Evolutionary conservation across 2,329 filamentous ascomycete species (phyloP).

Genomic region (Colletotrichum sp.): DNA sequence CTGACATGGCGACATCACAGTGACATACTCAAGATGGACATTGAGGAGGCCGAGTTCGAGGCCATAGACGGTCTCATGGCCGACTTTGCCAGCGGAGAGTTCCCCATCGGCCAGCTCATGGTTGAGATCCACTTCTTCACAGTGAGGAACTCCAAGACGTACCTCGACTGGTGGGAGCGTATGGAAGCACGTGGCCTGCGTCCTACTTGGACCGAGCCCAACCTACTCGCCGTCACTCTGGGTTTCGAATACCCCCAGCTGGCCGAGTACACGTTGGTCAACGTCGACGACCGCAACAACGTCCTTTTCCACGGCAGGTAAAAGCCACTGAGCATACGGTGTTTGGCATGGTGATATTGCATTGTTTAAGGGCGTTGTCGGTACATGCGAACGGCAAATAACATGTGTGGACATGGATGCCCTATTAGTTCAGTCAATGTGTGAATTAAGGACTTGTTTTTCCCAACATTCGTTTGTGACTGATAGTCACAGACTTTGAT

Average conservation of each 20-base stretch:
- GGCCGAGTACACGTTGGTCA: conserved; percentile 28
- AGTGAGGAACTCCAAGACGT: conserved; percentile 7
- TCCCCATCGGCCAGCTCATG: conserved; percentile 26
- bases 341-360: not conserved
- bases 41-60: conserved; percentile 40
- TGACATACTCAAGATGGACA: conserved; percentile 45
- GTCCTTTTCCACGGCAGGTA: conserved; percentile 6
- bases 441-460: not conserved
- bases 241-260: conserved; percentile 4
- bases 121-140: conserved; percentile 23
- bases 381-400: not conserved
- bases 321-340: too few relatives aligned
- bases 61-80: conserved; percentile 29
- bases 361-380: not conserved
- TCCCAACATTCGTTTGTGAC: not conserved
- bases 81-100: conserved; percentile 23
- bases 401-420: not conserved
- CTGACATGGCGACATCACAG: conserved; percentile 20
- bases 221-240: conserved; percentile 24
- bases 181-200: conserved; percentile 26
- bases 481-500: not conserved
- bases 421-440: not conserved
- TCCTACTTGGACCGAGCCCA: conserved; percentile 28
- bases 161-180: conserved; percentile 27
- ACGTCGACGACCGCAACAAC: conserved; percentile 23